Evolutionary conservation across 306 rosid species (phyloP).

Genomic region (Cicer bijugum): DNA sequence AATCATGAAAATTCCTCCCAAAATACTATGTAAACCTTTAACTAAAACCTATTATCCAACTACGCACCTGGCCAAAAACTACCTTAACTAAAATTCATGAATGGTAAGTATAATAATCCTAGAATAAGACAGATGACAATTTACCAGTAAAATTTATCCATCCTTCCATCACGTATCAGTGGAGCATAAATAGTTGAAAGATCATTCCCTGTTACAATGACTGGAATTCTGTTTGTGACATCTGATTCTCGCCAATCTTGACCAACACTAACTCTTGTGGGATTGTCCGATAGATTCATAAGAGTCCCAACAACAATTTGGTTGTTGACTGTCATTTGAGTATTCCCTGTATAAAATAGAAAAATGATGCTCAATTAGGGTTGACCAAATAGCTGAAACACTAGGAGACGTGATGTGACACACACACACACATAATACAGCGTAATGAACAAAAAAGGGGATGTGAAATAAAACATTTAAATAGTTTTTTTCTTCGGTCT

Average conservation of each 20-base stretch:
- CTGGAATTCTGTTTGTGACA: constrained; percentile 77
- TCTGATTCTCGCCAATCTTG: constrained; percentile 92
- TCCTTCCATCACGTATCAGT: constrained; percentile 95
- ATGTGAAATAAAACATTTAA: constrained; percentile 29
- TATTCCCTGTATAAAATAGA: constrained; percentile 62
- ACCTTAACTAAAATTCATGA: constrained; percentile 7
- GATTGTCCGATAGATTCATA: constrained; percentile 94
- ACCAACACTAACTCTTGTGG: constrained; percentile 89
- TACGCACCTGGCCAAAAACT: constrained; percentile 9
- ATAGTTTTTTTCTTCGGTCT: constrained; percentile 31
- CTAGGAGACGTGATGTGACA: constrained; percentile 6
- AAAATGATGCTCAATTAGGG: constrained; percentile 31
- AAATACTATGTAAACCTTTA: constrained; percentile 33
- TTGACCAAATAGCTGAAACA: constrained; percentile 30
- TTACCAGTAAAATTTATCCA: constrained; percentile 97
- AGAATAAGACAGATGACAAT: constrained; percentile 34
- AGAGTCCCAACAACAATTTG: constrained; percentile 97
- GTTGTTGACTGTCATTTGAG: constrained; percentile 98
- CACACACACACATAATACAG: neutral
- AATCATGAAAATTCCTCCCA: constrained; percentile 33
- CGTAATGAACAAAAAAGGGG: constrained; percentile 13
- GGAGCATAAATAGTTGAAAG: constrained; percentile 96
- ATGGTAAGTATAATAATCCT: constrained; percentile 27
- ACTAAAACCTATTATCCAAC: constrained; percentile 27
- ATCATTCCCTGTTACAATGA: constrained; percentile 96